These are phyloP conservation scores for Malassezia yamatoensis DNA, from an alignment of 1,284 basidiomycete genomes.

Conservation along the genomic window DNA sequence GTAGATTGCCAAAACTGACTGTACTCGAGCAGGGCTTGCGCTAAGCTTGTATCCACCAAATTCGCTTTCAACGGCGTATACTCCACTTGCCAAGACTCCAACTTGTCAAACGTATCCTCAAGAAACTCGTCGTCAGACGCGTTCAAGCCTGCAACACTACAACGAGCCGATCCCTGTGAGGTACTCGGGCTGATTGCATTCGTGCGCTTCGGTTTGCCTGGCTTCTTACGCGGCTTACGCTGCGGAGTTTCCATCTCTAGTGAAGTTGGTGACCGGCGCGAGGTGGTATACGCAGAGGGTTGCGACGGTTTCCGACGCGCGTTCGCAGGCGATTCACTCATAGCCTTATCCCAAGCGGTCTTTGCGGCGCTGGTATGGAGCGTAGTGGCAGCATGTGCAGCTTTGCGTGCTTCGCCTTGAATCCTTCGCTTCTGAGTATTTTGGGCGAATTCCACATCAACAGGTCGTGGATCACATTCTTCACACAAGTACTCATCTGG, in stretches of 20 bases:
- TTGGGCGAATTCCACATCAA: constrained; percentile 37
- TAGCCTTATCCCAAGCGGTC: constrained; percentile 7
- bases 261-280: neutral
- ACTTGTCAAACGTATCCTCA: constrained; percentile 28
- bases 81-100: constrained; percentile 45
- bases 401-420: constrained; percentile 38
- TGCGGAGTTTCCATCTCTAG: constrained; percentile 4
- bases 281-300: neutral
- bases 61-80: constrained; percentile 38
- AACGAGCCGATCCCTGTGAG: neutral
- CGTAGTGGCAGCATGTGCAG: neutral
- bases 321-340: neutral
- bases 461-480: constrained; percentile 45
- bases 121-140: constrained; percentile 17
- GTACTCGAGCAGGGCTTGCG: constrained; percentile 18
- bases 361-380: constrained; percentile 6
- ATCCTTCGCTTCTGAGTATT: constrained; percentile 35
- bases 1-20: neutral
- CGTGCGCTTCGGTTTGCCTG: constrained; percentile 20
- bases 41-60: constrained; percentile 23
- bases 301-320: neutral
- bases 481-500: constrained; percentile 58
- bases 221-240: constrained; percentile 20
- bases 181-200: constrained; percentile 18
- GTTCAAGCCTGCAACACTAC: neutral